phyloP scores from a whole-genome alignment of 805 yeast species.

The Candida montana region DNA sequence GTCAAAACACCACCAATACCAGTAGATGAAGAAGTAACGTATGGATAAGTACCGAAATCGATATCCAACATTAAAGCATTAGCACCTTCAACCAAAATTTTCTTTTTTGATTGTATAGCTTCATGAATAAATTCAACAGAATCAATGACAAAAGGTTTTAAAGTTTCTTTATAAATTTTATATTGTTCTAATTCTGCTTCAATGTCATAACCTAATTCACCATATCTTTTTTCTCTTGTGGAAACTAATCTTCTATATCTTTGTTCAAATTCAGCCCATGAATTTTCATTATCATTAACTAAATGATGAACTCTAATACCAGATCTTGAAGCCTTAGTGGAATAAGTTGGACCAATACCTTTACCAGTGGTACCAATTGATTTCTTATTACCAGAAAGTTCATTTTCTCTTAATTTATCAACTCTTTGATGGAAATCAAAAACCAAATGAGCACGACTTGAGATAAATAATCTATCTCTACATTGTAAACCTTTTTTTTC shows the following conservation, averaged over 20 bases:
- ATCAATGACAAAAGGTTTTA: conserved; percentile 91
- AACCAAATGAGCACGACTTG: conserved; percentile 93
- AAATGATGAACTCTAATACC: conserved; percentile 96
- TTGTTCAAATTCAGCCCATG: conserved; percentile 87
- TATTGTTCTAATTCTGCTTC: conserved; percentile 77
- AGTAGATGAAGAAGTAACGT: conserved; percentile 91
- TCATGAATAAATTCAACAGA: conserved; percentile 78
- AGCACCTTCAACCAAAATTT: conserved; percentile 94
- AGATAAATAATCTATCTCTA: conserved; percentile 69
- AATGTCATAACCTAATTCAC: conserved; percentile 82
- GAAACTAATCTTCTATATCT: conserved; percentile 71
- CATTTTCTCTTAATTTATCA: conserved; percentile 92
- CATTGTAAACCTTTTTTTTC: conserved; percentile 71
- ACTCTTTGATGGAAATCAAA: conserved; percentile 98
- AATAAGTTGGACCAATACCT: conserved; percentile 98
- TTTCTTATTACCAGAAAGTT: conserved; percentile 59
- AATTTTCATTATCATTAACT: conserved; percentile 80
- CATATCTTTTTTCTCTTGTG: conserved; percentile 85
- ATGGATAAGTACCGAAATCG: conserved; percentile 97
- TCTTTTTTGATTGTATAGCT: conserved; percentile 73
- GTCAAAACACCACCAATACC: conserved; percentile 98
- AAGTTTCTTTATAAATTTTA: conserved; percentile 63
- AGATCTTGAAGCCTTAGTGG: conserved; percentile 94
- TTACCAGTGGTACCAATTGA: conserved; percentile 98
- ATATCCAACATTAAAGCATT: conserved; percentile 96